Evolutionary conservation across 805 yeast genomes (phyloP).

Genomic region (Pichia manshurica): DNA sequence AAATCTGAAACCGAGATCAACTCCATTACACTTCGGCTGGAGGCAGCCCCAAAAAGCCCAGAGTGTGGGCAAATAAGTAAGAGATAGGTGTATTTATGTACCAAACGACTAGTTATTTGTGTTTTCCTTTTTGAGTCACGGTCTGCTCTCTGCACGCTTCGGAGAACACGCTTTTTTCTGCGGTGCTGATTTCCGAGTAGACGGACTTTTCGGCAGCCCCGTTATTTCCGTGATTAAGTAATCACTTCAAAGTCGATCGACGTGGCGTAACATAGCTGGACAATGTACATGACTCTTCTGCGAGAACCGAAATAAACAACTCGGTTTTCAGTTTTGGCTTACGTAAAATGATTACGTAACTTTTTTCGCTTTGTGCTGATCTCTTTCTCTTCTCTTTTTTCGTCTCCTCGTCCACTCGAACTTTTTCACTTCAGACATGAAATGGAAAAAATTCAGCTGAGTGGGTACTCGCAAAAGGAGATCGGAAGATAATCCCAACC

Average conservation of each 20-base stretch:
- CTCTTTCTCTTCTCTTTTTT: background rate
- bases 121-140: too few relatives aligned
- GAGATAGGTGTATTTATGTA: background rate
- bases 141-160: too few relatives aligned
- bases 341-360: background rate
- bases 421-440: too few relatives aligned
- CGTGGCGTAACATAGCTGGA: background rate
- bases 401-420: background rate
- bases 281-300: too few relatives aligned
- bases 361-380: background rate
- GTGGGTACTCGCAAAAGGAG: background rate
- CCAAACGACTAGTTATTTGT: background rate
- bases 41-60: background rate
- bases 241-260: background rate
- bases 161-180: slow-evolving; percentile 7
- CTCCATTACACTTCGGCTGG: too few relatives aligned
- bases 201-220: background rate
- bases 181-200: slow-evolving; percentile 11
- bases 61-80: background rate
- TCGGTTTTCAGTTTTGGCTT: too few relatives aligned
- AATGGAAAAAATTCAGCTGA: background rate
- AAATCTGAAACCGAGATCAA: too few relatives aligned
- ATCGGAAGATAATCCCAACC: too few relatives aligned
- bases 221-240: background rate
- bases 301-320: too few relatives aligned